phyloP scores from a whole-genome alignment of 2,329 filamentous ascomycete genomes.

The Cordyceps tenuipes region DNA sequence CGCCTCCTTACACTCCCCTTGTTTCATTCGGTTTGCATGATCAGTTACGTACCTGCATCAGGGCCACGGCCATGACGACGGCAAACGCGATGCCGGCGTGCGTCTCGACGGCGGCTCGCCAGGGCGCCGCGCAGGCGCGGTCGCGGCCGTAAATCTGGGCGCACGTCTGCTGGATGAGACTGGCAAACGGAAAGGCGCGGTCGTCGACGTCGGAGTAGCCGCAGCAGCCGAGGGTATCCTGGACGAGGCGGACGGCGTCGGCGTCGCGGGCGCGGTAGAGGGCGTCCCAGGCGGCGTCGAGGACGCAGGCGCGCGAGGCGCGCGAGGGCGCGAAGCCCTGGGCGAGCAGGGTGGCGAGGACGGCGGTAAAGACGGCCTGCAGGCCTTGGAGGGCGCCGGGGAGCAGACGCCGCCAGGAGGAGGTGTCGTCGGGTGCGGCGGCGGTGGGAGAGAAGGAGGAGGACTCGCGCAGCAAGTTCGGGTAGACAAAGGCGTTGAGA shows the following conservation, averaged over 20 bases:
- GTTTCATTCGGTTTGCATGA: no score
- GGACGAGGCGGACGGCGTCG: constrained; percentile 46
- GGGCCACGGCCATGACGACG: constrained; percentile 42
- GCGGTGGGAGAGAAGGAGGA: not conserved
- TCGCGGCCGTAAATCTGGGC: constrained; percentile 36
- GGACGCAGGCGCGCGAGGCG: constrained; percentile 35
- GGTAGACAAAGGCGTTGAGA: constrained; percentile 29
- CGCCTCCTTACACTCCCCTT: no score
- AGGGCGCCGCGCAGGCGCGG: constrained; percentile 42
- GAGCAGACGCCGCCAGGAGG: constrained; percentile 18
- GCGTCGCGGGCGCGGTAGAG: constrained; percentile 45
- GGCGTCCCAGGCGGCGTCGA: constrained; percentile 48
- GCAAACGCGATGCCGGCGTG: constrained; percentile 47
- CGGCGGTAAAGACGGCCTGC: constrained; percentile 33
- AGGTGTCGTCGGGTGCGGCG: not conserved
- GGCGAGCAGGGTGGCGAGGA: constrained; percentile 37
- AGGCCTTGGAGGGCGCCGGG: constrained; percentile 31
- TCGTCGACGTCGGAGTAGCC: constrained; percentile 51
- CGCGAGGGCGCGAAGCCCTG: constrained; percentile 26
- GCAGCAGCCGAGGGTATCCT: constrained; percentile 60
- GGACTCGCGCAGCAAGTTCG: constrained; percentile 21
- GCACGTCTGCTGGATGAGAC: constrained; percentile 27
- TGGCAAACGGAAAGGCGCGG: constrained; percentile 54
- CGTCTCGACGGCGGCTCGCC: constrained; percentile 46
- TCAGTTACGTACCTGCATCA: constrained; percentile 43